phyloP scores from a whole-genome alignment of 2,329 filamentous ascomycete genomes.

The Hymenoscyphus salicellus region DNA sequence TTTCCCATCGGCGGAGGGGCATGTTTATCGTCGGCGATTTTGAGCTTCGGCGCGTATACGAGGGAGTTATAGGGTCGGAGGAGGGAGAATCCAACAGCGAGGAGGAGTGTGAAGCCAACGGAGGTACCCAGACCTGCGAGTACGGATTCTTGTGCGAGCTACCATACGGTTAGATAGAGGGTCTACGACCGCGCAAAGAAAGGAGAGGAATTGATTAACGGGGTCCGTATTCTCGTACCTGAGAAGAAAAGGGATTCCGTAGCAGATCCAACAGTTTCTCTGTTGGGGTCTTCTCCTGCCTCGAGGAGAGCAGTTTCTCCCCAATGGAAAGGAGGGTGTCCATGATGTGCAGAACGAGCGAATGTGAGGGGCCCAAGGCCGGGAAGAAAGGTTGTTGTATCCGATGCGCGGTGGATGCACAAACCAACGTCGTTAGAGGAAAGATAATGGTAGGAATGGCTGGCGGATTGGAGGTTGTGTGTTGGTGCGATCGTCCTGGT shows the following conservation, averaged over 20 bases:
- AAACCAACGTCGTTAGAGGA: background rate
- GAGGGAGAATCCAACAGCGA: slow-evolving; percentile 81
- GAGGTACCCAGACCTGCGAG: slow-evolving; percentile 79
- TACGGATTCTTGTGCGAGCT: slow-evolving; percentile 55
- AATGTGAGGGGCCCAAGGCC: slow-evolving; percentile 35
- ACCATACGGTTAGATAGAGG: slow-evolving; percentile 14
- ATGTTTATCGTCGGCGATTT: slow-evolving; percentile 87
- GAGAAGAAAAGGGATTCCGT: slow-evolving; percentile 30
- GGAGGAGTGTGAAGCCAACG: slow-evolving; percentile 67
- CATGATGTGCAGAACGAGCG: slow-evolving; percentile 31
- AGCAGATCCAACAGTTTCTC: slow-evolving; percentile 33
- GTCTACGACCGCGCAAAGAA: background rate
- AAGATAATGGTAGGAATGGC: background rate
- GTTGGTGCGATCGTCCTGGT: background rate
- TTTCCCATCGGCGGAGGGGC: slow-evolving; percentile 82
- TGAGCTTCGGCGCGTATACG: slow-evolving; percentile 91
- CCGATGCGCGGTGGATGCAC: background rate
- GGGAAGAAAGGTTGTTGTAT: slow-evolving; percentile 13
- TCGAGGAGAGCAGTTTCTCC: slow-evolving; percentile 17
- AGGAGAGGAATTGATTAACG: background rate
- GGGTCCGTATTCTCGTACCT: slow-evolving; percentile 18
- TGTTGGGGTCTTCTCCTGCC: slow-evolving; percentile 23
- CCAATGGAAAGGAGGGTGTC: slow-evolving; percentile 17
- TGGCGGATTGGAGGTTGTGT: background rate
- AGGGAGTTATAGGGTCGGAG: slow-evolving; percentile 86